Evolutionary conservation across 148 eudicot genomes (phyloP), one percentile per base, ranked within the genome.

Genomic region (Persicaria maculosa): DNA sequence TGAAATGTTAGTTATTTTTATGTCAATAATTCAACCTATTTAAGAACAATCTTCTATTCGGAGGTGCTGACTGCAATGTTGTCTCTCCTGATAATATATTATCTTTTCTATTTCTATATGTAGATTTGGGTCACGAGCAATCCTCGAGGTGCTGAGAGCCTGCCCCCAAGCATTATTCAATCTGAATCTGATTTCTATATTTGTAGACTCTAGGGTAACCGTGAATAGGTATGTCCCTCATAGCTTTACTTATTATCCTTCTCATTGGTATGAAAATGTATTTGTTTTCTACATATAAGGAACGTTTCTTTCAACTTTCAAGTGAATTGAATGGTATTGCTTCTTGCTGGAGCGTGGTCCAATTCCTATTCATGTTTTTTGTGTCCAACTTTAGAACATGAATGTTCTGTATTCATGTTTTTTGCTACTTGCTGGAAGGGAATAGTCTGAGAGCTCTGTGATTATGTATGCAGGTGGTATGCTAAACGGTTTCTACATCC

Each of bases 381-480:
- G 50, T 6, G 9, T 0, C 9, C 50, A 4, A 1, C 50, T 47
- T 47, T 47, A 1, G 50, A 6, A 2, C 9, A 47, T 1, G 52
- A 8, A 50, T 12, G 52, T 12, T 52, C 4, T 52, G n/a, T 5
- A 12, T 52, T 12, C 17, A 79, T 83, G 94, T 73, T 92, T 89
- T 85, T 76, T 92, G 47, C 93, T 89, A 72, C 97, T 91, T 20
- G 91, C 86, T 55, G n/a, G n/a, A n/a, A n/a, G n/a, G n/a, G n/a
- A n/a, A 80, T 89, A 47, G 91, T 91, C 68, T n/a, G n/a, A n/a
- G 90, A 88, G 48, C 76, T 83, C 7, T 91, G 87, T 74, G 97
- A 91, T 55, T 91, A 86, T 79, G 89, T 91, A 73, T 91, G 89
- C 74, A 86, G 88, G 47, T 91, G 97, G 97, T 93, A 91, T 50